A percentile compares a stretch with the other conserved stretches of the same genome.
phyloP scores from a whole-genome alignment of 2,329 filamentous ascomycete species.

The Penicillium sp. region DNA sequence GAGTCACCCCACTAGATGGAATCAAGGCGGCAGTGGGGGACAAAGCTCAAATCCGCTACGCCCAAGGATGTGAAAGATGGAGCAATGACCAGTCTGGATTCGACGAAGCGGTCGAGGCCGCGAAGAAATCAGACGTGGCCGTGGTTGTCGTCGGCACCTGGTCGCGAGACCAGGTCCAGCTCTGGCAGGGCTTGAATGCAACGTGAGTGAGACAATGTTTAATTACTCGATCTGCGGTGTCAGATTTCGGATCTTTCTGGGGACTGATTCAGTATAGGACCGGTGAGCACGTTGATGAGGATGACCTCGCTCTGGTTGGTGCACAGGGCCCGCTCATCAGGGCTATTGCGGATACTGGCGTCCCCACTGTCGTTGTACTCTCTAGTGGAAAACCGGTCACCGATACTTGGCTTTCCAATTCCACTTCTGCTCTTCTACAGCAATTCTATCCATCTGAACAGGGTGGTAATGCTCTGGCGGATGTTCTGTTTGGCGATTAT shows the following conservation, averaged over 20 bases:
- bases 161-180: constrained; percentile 72
- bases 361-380: constrained; percentile 70
- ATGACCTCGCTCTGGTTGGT: constrained; percentile 68
- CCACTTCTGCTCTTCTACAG: constrained; percentile 68
- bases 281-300: constrained; percentile 72
- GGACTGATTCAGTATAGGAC: constrained; percentile 45
- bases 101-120: constrained; percentile 66
- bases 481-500: constrained; percentile 66
- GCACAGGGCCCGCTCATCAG: constrained; percentile 69
- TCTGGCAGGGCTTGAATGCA: constrained; percentile 72
- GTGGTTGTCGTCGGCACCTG: constrained; percentile 76
- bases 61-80: constrained; percentile 74
- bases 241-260: not conserved
- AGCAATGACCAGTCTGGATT: constrained; percentile 71
- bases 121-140: constrained; percentile 70
- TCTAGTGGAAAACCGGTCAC: constrained; percentile 73
- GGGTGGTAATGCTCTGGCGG: constrained; percentile 68
- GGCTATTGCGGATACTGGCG: constrained; percentile 69
- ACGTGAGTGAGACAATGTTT: constrained; percentile 46
- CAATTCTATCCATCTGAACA: constrained; percentile 76
- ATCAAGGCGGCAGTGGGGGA: constrained; percentile 63
- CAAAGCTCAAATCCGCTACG: constrained; percentile 66
- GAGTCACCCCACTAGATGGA: constrained; percentile 71
- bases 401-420: constrained; percentile 71
- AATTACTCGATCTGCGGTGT: not conserved